These are phyloP conservation scores for Petrea volubilis DNA, from an alignment of 257 asterid species.

Conservation along the genomic window DNA sequence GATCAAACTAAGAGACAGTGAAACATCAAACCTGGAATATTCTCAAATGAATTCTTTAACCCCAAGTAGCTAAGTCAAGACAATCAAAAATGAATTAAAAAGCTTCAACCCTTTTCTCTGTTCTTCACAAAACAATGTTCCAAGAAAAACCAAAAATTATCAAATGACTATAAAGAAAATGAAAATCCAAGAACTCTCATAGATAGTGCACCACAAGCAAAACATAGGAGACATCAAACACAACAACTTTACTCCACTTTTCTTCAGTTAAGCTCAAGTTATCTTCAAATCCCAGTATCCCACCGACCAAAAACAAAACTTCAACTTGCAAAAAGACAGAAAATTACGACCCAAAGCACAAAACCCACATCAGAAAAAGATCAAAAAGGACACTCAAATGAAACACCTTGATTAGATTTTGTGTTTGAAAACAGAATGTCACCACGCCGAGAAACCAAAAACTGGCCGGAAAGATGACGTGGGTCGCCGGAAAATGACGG, in stretches of 20 bases:
- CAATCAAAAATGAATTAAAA: conserved; percentile 24
- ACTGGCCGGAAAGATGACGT: conserved; percentile 37
- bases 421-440: conserved; percentile 17
- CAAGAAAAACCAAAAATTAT: conserved; percentile 7
- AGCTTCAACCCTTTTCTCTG: conserved; percentile 15
- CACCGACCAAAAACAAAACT: neutral
- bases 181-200: neutral
- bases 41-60: conserved; percentile 20
- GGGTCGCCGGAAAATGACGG: conserved; percentile 38
- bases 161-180: neutral
- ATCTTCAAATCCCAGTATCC: conserved; percentile 2
- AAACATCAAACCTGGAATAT: conserved; percentile 23
- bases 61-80: conserved; percentile 23
- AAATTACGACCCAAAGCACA: neutral
- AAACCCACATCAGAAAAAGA: conserved; percentile 11
- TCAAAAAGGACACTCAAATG: neutral
- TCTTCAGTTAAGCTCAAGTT: neutral
- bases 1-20: conserved; percentile 25
- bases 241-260: neutral
- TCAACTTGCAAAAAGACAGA: neutral
- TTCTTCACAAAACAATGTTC: conserved; percentile 14
- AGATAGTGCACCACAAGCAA: neutral
- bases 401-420: conserved; percentile 28
- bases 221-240: conserved; percentile 1
- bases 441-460: conserved; percentile 24